These are phyloP conservation scores for Wallacemonas rigidus DNA, from an alignment of 208 protist genomes.

Conservation along the genomic window DNA sequence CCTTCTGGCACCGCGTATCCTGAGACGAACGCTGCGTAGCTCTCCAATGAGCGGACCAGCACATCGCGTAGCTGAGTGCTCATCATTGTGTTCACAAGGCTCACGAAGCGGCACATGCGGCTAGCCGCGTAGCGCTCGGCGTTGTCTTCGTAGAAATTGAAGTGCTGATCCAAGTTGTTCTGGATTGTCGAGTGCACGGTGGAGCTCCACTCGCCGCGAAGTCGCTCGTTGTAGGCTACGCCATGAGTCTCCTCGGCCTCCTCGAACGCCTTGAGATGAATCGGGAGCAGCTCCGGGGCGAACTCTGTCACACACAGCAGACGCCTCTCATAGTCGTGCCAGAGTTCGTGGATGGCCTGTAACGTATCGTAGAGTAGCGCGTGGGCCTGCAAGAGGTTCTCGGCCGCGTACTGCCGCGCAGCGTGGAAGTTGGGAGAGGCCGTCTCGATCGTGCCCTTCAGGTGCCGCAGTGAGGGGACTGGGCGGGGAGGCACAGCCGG, in stretches of 20 bases:
- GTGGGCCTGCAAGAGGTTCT: conserved; percentile 92
- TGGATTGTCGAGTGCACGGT: conserved; percentile 92
- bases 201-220: conserved; percentile 91
- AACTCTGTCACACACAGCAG: conserved; percentile 72
- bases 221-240: conserved; percentile 64
- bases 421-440: conserved; percentile 79
- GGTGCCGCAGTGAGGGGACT: conserved; percentile 49
- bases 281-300: conserved; percentile 33
- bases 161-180: conserved; percentile 92
- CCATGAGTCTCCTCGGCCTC: conserved; percentile 65
- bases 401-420: conserved; percentile 58
- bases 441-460: conserved; percentile 81
- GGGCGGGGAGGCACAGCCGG: conserved; percentile 31
- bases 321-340: conserved; percentile 60
- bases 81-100: conserved; percentile 92
- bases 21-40: conserved; percentile 78
- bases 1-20: conserved; percentile 37
- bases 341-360: conserved; percentile 77
- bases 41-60: conserved; percentile 70
- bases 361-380: conserved; percentile 82
- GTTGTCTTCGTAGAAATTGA: conserved; percentile 95
- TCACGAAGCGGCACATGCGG: conserved; percentile 91
- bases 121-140: conserved; percentile 79
- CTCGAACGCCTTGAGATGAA: conserved; percentile 75
- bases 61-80: conserved; percentile 83